Conservation (phyloP, 495 filamentous ascomycete genomes). For the Penicillium parvum region DNA sequence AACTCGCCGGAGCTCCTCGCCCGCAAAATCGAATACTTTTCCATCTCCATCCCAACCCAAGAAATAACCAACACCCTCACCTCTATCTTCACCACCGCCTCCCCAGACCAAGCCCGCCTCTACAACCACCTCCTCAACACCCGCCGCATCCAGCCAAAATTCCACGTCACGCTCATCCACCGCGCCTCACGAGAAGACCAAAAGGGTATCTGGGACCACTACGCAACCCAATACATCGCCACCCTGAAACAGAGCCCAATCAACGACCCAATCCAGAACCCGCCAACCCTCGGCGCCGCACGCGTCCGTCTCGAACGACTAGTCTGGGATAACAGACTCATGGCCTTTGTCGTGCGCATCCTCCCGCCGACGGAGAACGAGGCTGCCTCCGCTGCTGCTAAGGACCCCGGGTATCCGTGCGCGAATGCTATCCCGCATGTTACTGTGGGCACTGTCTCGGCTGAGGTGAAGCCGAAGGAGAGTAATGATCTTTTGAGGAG, state of each 20-base stretch:
- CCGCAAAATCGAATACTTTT: slow-evolving; percentile 78
- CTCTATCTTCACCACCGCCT: slow-evolving; percentile 53
- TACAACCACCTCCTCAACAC: slow-evolving; percentile 69
- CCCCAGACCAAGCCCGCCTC: slow-evolving; percentile 51
- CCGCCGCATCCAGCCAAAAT: slow-evolving; percentile 73
- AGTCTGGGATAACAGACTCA: slow-evolving; percentile 76
- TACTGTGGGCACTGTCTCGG: slow-evolving; percentile 75
- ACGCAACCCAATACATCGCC: slow-evolving; percentile 47
- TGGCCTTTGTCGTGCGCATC: slow-evolving; percentile 81
- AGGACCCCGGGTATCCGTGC: slow-evolving; percentile 53
- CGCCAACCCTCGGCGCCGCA: slow-evolving; percentile 45
- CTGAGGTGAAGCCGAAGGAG: slow-evolving; percentile 81
- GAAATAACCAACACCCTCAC: slow-evolving; percentile 61
- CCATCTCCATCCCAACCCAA: slow-evolving; percentile 55
- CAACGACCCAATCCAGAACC: slow-evolving; percentile 31
- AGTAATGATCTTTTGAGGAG: slow-evolving; percentile 75
- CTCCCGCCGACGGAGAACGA: no score
- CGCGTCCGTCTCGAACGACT: slow-evolving; percentile 61
- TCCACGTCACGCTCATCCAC: slow-evolving; percentile 94
- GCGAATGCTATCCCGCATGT: slow-evolving; percentile 80
- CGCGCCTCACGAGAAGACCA: slow-evolving; percentile 54
- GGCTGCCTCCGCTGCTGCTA: no score
- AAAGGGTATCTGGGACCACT: slow-evolving; percentile 67
- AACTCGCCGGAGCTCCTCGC: no score
- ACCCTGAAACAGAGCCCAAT: slow-evolving; percentile 32